Evolutionary conservation across 208 protist species (phyloP), one percentile per base, ranked within the genome.

Genomic region (Crithidia fasciculata): DNA sequence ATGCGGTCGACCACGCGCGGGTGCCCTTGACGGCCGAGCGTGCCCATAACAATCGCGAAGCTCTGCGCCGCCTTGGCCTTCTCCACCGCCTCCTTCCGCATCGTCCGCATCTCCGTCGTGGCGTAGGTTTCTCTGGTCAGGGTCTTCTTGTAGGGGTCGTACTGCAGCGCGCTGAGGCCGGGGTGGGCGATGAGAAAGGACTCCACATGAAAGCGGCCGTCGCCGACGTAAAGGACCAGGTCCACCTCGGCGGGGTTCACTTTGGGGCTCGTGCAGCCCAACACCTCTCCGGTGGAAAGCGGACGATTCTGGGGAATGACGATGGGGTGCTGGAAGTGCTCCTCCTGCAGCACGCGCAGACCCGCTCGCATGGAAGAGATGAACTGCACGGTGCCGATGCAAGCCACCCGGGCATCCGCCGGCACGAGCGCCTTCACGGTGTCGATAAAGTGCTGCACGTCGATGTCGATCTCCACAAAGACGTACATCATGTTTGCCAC

Each of bases 401-500:
- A 88, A 2, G 90, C 91, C 8, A 99, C 71, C 39, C 88, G 87
- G 18, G 80, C 83, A 4, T 89, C 76, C 10, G 78, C 49, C 15
- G 85, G 73, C 19, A 99, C 93, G 73, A 99, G 97, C 18, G 81
- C 74, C 69, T 86, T 88, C 28, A 99, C 74, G 0, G 98, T 99
- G 40, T 99, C 95, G 5, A 99, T 87, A 70, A 99, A 95, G 83
- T 99, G 98, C 15, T 95, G 69, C 5, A 98, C 86, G 74, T 99
- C 98, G 72, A 99, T 98, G 70, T 95, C 81, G 74, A 99, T 99
- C 74, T 99, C 98, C 4, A 99, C 99, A 88, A 99, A 99, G 5
- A 99, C 97, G 80, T 99, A 99, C 66, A 99, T 93, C 90, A 99
- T 99, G 61, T 95, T 98, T 10, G 96, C 91, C 8, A 94, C 73